Evolutionary conservation across 176 grass and related monocot genomes (phyloP).

Genomic region (Hsuehochloa calcarea): DNA sequence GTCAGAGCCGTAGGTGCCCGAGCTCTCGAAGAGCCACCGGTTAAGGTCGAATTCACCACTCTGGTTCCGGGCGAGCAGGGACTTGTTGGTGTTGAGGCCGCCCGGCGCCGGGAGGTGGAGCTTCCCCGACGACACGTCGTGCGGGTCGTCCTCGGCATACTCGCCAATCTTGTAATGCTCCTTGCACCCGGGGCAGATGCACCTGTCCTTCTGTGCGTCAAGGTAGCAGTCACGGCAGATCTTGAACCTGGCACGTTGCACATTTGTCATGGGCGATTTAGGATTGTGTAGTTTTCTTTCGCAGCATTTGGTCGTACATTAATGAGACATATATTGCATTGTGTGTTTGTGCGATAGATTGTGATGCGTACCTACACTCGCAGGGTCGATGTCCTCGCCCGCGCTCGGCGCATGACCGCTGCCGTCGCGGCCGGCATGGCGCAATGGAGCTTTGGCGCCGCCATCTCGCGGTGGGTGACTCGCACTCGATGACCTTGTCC

Average conservation of each 20-base stretch:
- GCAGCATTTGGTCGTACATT: not conserved
- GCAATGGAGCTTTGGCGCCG: conserved; percentile 62
- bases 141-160: conserved; percentile 69
- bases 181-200: conserved; percentile 85
- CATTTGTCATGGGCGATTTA: not conserved
- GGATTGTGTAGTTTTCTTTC: too few species aligned
- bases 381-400: conserved; percentile 79
- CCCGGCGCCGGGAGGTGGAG: conserved; percentile 61
- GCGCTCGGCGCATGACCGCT: conserved; percentile 80
- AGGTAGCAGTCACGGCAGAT: conserved; percentile 93
- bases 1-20: conserved; percentile 90
- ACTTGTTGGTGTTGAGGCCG: conserved; percentile 47
- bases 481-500: conserved; percentile 90
- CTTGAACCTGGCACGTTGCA: conserved; percentile 50
- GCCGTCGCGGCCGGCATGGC: conserved; percentile 85
- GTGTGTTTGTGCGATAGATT: not conserved
- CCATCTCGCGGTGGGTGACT: conserved; percentile 87
- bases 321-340: not conserved
- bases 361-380: conserved; percentile 51
- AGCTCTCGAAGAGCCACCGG: conserved; percentile 94
- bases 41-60: conserved; percentile 91
- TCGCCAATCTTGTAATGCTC: conserved; percentile 93
- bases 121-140: conserved; percentile 29
- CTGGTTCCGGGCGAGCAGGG: conserved; percentile 62
- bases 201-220: conserved; percentile 77